Base-by-base conservation (phyloP, 371 early-diverging fungal genomes). In the Chytridium lagenaria region DNA sequence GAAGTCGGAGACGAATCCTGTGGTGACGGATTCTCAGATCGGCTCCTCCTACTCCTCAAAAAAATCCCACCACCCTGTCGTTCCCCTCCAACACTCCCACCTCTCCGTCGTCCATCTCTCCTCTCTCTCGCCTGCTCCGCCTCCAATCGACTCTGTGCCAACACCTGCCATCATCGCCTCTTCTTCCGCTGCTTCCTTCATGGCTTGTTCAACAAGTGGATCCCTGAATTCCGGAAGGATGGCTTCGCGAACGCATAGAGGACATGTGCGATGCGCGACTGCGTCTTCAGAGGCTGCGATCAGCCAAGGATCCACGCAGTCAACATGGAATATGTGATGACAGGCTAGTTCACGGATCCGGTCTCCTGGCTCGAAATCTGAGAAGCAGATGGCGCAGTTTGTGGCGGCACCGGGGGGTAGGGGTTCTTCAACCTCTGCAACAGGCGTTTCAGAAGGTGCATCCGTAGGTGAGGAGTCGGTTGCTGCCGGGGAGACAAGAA, bases 221-320 rank as follows among this genome's bases (percentile, higher is more conserved):
- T 77, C 77, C n/a, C 77, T 64, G 50, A 67, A 69, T 40, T 78
- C 78, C 1, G 78, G 74, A 28, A 64, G 28, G 19, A 78, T 57
- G 2, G 73, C 78, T 38, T 78, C 78, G 15, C 69, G 74, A 16
- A 78, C 78, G 49, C 78, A 78, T 2, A 78, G 69, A 2, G 78
- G 78, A 49, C 78, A 78, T 30, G 78, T 78, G 19, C 78, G 67
- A 69, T 78, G 78, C 3, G 65, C 77, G 52, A 37, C 31, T 16
- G 52, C 59, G 28, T 50, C 50, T 19, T 80, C 78, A n/a, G 75
- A 79, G 37, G 69, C 72, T 5, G 69, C 66, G 36, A 72, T 66
- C 49, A 90, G 81, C 92, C 92, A 92, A 1, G 84, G 85, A 50
- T 92, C 92, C 44, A 92, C 85, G 75, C 93, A 93, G 0, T 80